Evolutionary conservation across 2,329 filamentous ascomycete genomes (phyloP).

Genomic region (Macrophomina phaseolina): DNA sequence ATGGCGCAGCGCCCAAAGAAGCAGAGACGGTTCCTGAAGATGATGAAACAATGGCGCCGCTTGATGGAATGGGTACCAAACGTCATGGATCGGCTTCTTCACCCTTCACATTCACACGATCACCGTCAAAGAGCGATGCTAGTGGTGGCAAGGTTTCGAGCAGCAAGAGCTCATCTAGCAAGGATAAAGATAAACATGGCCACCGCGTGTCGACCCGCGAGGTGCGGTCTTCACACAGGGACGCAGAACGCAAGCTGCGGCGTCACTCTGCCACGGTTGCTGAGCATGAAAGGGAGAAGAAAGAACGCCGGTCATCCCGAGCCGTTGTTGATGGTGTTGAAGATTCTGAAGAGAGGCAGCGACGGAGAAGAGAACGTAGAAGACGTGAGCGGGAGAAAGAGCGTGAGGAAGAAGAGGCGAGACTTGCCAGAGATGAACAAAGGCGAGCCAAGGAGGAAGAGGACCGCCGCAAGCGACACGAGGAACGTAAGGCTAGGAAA

Average conservation of each 20-base stretch:
- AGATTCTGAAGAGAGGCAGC: constrained; percentile 1
- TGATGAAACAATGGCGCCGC: neutral
- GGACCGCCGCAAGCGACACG: constrained; percentile 4
- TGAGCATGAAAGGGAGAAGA: neutral
- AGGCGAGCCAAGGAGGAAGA: constrained; percentile 5
- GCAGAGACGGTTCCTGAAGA: neutral
- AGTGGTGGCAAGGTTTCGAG: neutral
- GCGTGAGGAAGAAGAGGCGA: neutral
- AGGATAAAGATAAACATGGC: neutral
- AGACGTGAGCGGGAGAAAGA: neutral
- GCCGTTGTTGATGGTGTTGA: neutral
- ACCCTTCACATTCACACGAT: neutral
- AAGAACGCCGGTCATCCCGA: neutral
- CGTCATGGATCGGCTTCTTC: neutral
- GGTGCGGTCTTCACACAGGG: neutral
- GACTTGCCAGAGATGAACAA: constrained; percentile 37
- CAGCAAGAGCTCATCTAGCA: constrained; percentile 9
- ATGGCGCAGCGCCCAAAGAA: neutral
- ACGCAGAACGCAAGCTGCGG: neutral
- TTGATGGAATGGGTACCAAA: neutral
- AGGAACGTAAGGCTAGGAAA: neutral
- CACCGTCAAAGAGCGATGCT: neutral
- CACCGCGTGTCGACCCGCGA: neutral
- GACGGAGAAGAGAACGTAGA: neutral
- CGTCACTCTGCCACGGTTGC: neutral